Evolutionary conservation across 768 basidiomycete species (phyloP).

Genomic region (Pulveroboletus sp.): DNA sequence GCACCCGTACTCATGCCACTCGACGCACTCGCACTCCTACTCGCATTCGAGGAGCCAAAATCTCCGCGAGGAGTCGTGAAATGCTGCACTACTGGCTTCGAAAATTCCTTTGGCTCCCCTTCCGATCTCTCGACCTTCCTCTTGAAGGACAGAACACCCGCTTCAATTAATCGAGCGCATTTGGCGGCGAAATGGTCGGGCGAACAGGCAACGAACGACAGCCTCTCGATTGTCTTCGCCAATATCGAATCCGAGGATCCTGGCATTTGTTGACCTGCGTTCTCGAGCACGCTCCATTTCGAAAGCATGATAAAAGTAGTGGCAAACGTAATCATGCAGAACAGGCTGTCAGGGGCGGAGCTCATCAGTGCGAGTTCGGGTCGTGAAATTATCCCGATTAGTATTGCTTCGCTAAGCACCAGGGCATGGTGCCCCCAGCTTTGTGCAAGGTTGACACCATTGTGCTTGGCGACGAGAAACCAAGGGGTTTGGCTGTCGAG

Average conservation of each 20-base stretch:
- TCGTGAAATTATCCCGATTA: constrained; percentile 32
- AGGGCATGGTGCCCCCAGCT: constrained; percentile 39
- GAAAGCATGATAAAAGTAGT: constrained; percentile 39
- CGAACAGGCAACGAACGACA: constrained; percentile 32
- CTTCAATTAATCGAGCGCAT: constrained; percentile 39
- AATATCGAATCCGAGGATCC: constrained; percentile 38
- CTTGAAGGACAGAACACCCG: constrained; percentile 29
- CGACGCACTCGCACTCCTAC: constrained; percentile 14
- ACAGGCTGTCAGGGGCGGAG: constrained; percentile 40
- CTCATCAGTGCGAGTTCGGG: constrained; percentile 34
- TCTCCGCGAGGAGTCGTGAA: constrained; percentile 17
- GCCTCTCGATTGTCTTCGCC: constrained; percentile 31
- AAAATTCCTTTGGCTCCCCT: constrained; percentile 17
- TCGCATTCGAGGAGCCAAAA: constrained; percentile 13
- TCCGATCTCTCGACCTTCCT: constrained; percentile 25
- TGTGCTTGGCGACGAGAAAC: constrained; percentile 30
- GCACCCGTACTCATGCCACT: constrained; percentile 14
- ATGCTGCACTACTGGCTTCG: constrained; percentile 18
- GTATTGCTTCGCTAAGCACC: constrained; percentile 34
- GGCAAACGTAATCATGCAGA: constrained; percentile 40
- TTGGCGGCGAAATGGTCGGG: constrained; percentile 39
- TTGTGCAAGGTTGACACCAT: constrained; percentile 31
- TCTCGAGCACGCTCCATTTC: constrained; percentile 39
- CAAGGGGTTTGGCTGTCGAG: constrained; percentile 22
- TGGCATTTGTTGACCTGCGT: constrained; percentile 30